Evolutionary conservation across 2,329 filamentous ascomycete genomes (phyloP).

Genomic region (Chaetomiaceae sp.): DNA sequence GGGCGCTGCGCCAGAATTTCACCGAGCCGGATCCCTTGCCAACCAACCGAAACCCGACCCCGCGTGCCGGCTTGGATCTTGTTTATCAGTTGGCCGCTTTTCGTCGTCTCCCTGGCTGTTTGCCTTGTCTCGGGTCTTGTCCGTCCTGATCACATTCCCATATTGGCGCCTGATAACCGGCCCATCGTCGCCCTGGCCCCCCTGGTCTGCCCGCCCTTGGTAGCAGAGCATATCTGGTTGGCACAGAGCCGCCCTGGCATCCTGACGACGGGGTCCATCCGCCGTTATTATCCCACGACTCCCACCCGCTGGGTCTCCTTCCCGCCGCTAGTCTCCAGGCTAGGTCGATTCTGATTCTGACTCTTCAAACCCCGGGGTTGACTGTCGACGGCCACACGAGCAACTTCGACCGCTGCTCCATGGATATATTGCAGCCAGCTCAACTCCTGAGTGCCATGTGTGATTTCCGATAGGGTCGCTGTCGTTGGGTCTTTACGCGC

Average conservation of each 20-base stretch:
- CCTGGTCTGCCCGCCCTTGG: slow-evolving; percentile 3
- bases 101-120: slow-evolving; percentile 1
- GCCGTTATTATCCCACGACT: slow-evolving; percentile 17
- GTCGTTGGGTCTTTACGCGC: slow-evolving; percentile 15
- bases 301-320: slow-evolving; percentile 8
- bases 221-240: slow-evolving; percentile 20
- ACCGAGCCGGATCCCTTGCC: slow-evolving; percentile 13
- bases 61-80: slow-evolving; percentile 9
- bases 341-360: not conserved
- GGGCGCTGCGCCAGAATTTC: slow-evolving; percentile 23
- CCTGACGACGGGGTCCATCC: slow-evolving; percentile 1
- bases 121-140: slow-evolving; percentile 24
- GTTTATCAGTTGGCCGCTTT: slow-evolving; percentile 24
- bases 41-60: slow-evolving; percentile 11
- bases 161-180: slow-evolving; percentile 22
- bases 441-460: slow-evolving; percentile 23
- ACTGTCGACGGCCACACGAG: slow-evolving; percentile 3
- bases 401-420: slow-evolving; percentile 15
- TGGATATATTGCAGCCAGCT: slow-evolving; percentile 21
- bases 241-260: slow-evolving; percentile 21
- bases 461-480: slow-evolving; percentile 24
- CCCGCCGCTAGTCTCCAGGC: not conserved
- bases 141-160: slow-evolving; percentile 16
- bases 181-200: not conserved
- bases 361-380: slow-evolving; percentile 12